Conservation (phyloP, 2,329 filamentous ascomycete genomes). For the Aspergillus vadensis region DNA sequence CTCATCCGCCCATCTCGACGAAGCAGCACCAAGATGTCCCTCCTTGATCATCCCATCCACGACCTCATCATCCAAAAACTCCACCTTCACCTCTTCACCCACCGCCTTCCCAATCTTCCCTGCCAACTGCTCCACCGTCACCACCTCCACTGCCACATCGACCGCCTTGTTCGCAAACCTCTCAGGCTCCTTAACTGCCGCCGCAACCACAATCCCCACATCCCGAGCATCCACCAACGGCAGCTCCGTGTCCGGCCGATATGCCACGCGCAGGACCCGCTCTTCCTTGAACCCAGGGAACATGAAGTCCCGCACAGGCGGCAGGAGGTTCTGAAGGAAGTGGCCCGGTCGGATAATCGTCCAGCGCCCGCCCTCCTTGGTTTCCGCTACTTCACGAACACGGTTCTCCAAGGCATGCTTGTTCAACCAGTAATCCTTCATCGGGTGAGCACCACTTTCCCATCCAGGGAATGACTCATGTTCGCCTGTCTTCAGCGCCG, state of each 20-base stretch:
- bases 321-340: background rate
- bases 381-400: background rate
- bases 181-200: background rate
- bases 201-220: constrained; percentile 4
- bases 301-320: background rate
- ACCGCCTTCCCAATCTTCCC: background rate
- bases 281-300: background rate
- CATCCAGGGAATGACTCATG: background rate
- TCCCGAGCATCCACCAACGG: background rate
- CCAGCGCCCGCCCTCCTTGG: background rate
- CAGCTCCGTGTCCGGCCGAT: background rate
- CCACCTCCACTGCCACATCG: background rate
- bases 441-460: background rate
- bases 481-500: background rate
- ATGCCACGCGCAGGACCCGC: background rate
- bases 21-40: background rate
- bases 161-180: background rate
- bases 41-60: background rate
- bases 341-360: background rate
- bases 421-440: background rate
- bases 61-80: background rate
- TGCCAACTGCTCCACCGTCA: background rate
- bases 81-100: background rate
- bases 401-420: background rate
- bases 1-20: background rate